phyloP scores from a whole-genome alignment of 352 stramenopile species.

The Halophytophthora batemanensis region DNA sequence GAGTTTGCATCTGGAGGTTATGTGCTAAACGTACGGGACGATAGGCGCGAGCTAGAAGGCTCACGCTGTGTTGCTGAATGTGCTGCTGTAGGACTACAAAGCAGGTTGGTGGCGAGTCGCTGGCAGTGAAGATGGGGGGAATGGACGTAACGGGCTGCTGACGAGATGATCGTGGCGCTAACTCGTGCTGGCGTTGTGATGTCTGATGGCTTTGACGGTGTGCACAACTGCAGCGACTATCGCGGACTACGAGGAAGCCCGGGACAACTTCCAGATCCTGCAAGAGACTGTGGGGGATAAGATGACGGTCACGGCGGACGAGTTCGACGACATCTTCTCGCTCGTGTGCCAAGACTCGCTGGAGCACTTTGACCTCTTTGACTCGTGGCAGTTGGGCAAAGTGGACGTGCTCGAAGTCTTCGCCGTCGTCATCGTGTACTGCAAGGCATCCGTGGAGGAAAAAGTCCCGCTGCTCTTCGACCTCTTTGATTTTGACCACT shows the following conservation, averaged over 20 bases:
- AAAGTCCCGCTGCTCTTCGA: constrained; percentile 75
- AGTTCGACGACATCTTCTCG: constrained; percentile 81
- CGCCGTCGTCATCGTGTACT: constrained; percentile 74
- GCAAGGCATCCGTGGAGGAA: constrained; percentile 51
- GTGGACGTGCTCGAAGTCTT: constrained; percentile 78
- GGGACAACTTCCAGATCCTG: constrained; percentile 62
- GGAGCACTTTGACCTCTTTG: constrained; percentile 72
- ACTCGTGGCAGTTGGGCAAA: constrained; percentile 44
- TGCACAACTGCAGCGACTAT: constrained; percentile 15
- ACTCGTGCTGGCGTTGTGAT: too few relatives aligned
- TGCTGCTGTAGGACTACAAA: constrained; percentile 11
- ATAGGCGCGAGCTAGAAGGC: not conserved
- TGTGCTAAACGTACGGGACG: not conserved
- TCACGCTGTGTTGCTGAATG: not conserved
- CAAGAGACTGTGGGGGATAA: constrained; percentile 67
- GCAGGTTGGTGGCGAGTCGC: constrained; percentile 6
- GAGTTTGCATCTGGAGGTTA: too few relatives aligned
- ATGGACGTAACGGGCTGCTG: not conserved
- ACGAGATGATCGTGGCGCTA: not conserved
- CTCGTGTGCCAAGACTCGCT: constrained; percentile 63
- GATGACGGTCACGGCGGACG: constrained; percentile 65
- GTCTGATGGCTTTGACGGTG: too few relatives aligned
- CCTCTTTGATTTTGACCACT: constrained; percentile 82
- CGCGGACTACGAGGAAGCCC: constrained; percentile 43
- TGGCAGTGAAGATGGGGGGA: not conserved